Percentiles rank a stretch among this genome's conserved stretches.
These are phyloP conservation scores for Trichoderma atroviride DNA, from an alignment of 2,329 filamentous ascomycete species.

Conservation along the genomic window DNA sequence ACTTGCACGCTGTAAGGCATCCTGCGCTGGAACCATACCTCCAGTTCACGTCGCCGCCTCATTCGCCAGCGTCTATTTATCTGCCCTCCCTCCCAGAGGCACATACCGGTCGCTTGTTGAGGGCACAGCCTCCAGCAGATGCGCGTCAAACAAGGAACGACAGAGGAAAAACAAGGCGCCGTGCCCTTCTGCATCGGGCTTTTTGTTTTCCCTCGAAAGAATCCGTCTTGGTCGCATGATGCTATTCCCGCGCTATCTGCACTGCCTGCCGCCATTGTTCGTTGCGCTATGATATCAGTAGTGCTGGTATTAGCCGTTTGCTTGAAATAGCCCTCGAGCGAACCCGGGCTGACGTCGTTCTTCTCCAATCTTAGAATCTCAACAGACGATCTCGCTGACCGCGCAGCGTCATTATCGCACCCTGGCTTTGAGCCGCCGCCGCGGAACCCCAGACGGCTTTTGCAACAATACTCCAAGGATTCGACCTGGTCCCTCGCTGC, in stretches of 20 bases:
- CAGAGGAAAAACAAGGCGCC: background rate
- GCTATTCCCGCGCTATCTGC: constrained; percentile 15
- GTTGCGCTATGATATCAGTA: background rate
- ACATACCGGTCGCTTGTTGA: constrained; percentile 18
- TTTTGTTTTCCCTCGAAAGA: background rate
- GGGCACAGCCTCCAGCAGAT: constrained; percentile 24
- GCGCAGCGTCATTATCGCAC: constrained; percentile 30
- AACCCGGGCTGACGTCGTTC: constrained; percentile 24
- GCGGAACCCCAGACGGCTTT: constrained; percentile 41
- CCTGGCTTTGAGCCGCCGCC: constrained; percentile 40
- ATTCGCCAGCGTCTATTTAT: background rate
- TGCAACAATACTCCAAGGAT: constrained; percentile 28
- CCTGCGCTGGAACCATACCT: background rate
- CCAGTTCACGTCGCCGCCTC: background rate
- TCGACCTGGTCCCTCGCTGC: constrained; percentile 48
- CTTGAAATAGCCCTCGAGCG: constrained; percentile 15
- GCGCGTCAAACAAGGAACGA: constrained; percentile 15
- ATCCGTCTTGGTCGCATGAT: constrained; percentile 14
- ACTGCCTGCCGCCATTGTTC: constrained; percentile 20
- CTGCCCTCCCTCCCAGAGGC: background rate
- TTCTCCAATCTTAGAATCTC: constrained; percentile 8
- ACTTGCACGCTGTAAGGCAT: background rate
- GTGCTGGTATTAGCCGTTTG: constrained; percentile 1
- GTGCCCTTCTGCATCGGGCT: constrained; percentile 6
- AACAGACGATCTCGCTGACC: background rate